These are phyloP conservation scores for Claviceps sorghi DNA, from an alignment of 2,329 filamentous ascomycete species.

Conservation along the genomic window DNA sequence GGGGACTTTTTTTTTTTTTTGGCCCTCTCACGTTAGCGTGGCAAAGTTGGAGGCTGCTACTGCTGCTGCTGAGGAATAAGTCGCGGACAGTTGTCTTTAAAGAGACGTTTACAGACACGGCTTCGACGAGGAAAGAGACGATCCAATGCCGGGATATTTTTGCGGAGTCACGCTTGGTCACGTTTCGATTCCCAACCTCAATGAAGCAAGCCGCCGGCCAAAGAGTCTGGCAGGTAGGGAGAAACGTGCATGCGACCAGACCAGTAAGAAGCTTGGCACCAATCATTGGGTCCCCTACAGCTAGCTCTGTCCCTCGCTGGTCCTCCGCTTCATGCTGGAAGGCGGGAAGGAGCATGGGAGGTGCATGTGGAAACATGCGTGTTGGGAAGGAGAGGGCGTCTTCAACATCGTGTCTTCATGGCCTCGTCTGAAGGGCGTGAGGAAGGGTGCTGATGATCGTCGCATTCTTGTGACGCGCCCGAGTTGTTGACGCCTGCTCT, in stretches of 20 bases:
- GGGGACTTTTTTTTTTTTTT: no score
- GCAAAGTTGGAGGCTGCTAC: background rate
- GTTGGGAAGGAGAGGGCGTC: background rate
- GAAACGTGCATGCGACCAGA: background rate
- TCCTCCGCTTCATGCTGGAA: no score
- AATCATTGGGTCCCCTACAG: background rate
- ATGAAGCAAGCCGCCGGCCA: background rate
- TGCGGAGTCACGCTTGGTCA: background rate
- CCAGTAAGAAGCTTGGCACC: no score
- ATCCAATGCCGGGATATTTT: background rate
- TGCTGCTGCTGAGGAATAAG: background rate
- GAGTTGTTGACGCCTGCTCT: no score
- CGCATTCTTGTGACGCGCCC: no score
- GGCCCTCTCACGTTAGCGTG: no score
- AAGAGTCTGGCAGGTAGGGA: background rate
- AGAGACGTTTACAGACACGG: background rate
- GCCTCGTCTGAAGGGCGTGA: no score
- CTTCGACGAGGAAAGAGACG: background rate
- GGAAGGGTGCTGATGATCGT: no score
- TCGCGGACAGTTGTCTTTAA: background rate
- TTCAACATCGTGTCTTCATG: background rate
- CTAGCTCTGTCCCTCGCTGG: background rate
- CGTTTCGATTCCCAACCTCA: background rate
- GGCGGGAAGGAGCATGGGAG: no score
- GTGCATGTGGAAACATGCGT: background rate